Evolutionary conservation across 2,329 filamentous ascomycete genomes (phyloP).

Genomic region (Fonsecaea multimorphosa): DNA sequence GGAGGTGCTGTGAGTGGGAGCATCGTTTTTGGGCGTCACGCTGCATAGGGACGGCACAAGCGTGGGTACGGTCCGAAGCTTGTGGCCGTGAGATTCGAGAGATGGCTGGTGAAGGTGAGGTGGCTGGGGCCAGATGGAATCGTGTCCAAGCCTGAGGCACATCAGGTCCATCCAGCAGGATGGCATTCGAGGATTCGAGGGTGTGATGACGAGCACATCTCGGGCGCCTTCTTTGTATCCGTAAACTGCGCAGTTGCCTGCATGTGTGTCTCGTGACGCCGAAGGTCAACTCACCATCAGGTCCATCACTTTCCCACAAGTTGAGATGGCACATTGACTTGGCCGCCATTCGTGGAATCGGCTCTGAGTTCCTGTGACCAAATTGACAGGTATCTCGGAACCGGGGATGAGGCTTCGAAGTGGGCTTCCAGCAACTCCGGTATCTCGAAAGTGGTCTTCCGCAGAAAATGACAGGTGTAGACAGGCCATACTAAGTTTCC

Average conservation of each 20-base stretch:
- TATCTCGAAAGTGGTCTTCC: neutral
- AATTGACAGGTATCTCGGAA: neutral
- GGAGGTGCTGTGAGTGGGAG: conserved; percentile 23
- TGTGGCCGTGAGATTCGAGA: conserved; percentile 21
- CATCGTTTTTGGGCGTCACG: conserved; percentile 30
- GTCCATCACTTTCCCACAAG: neutral
- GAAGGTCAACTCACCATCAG: neutral
- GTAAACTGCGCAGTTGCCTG: neutral
- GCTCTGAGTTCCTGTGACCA: conserved; percentile 4
- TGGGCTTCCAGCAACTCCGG: conserved; percentile 7
- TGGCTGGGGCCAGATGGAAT: conserved; percentile 8
- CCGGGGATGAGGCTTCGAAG: conserved; percentile 11
- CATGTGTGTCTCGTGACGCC: conserved; percentile 1
- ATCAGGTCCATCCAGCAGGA: neutral
- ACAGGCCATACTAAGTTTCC: conserved; percentile 12
- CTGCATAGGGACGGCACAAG: conserved; percentile 30
- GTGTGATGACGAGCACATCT: conserved; percentile 5
- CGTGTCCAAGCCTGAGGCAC: neutral
- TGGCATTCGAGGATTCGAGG: neutral
- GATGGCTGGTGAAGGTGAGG: conserved; percentile 31
- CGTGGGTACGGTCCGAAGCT: conserved; percentile 37
- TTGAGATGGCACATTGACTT: neutral
- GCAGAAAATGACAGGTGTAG: conserved; percentile 11
- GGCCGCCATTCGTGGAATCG: conserved; percentile 1
- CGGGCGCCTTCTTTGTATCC: conserved; percentile 10